Evolutionary conservation across 1,284 basidiomycete genomes (phyloP).

Genomic region (Spongispora temasekensis): DNA sequence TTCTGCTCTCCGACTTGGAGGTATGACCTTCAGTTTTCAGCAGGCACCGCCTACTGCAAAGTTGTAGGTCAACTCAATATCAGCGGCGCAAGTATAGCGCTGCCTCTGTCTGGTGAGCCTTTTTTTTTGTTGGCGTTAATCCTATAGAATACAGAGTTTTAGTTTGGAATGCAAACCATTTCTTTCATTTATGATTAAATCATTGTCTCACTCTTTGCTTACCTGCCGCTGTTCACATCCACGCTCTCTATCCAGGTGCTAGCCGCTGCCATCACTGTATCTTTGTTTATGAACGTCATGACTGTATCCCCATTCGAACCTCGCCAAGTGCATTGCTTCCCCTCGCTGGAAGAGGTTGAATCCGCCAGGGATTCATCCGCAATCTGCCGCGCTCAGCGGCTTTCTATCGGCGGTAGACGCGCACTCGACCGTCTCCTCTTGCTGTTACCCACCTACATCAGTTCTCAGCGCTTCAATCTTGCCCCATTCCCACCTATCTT

Average conservation of each 20-base stretch:
- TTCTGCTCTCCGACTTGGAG: too few relatives aligned
- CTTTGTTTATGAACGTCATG: constrained; percentile 28
- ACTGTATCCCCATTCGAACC: constrained; percentile 10
- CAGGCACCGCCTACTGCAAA: background rate
- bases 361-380: constrained; percentile 2
- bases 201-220: constrained; percentile 2
- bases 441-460: constrained; percentile 17
- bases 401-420: constrained; percentile 11
- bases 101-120: constrained; percentile 15
- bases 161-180: constrained; percentile 3
- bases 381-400: constrained; percentile 2
- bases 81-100: constrained; percentile 9
- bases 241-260: background rate
- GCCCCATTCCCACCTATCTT: constrained; percentile 16
- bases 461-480: background rate
- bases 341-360: constrained; percentile 2
- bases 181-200: constrained; percentile 6
- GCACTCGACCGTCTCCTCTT: constrained; percentile 18
- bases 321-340: background rate
- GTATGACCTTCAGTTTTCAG: too few relatives aligned
- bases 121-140: constrained; percentile 1
- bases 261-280: too few relatives aligned
- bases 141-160: too few relatives aligned
- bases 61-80: background rate
- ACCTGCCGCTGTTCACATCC: background rate